Evolutionary conservation across 1,139 yeast genomes (phyloP), one percentile per base, ranked within the genome.

Genomic region (Yamadazyma songkhlaensis): DNA sequence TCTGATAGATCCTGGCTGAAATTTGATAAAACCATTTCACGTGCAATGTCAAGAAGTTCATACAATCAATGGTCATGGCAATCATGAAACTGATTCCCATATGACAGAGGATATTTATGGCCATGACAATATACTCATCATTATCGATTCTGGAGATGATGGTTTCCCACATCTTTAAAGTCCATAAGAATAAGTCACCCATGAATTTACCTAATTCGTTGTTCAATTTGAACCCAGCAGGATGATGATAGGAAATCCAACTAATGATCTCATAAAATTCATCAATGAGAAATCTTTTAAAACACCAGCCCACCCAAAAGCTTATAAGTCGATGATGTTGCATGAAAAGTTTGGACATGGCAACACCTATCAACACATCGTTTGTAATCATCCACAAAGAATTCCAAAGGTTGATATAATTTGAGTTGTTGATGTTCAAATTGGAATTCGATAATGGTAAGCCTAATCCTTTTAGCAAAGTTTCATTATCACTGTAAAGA

Each of bases 181-280:
- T 84, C 97, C 97, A 92, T 21, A 84, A 55, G 48, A 85, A 84
- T 36, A 94, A 63, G 41, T 89, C 96, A 17, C 96, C 96, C 57
- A 90, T 72, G 52, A 94, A 94, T 21, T 71, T 73, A 0, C 97
- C 90, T 25, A 94, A 67, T 53, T 89, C 97, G 40, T 80, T 82
- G 58, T 94, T 94, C 41, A 94, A 73, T 54, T 94, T 94, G 53
- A 94, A 81, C 2, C 98, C 98, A 8, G 95, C 96, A 0, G 98
- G 98, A 55, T 92, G 86, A 47, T 64, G 45, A 11, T 77, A 77
- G 64, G 90, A 88, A 25, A 94, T 69, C 94, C 96, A 85, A 2
- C 67, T 49, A 9, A 90, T 79, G 24, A 84, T 60, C 3, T 55
- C 49, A 29, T 71, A 64, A 35, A 84, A 60, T 13, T 62, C 60